phyloP scores from a whole-genome alignment of 208 protist genomes.

The Wallacemonas sp. region DNA sequence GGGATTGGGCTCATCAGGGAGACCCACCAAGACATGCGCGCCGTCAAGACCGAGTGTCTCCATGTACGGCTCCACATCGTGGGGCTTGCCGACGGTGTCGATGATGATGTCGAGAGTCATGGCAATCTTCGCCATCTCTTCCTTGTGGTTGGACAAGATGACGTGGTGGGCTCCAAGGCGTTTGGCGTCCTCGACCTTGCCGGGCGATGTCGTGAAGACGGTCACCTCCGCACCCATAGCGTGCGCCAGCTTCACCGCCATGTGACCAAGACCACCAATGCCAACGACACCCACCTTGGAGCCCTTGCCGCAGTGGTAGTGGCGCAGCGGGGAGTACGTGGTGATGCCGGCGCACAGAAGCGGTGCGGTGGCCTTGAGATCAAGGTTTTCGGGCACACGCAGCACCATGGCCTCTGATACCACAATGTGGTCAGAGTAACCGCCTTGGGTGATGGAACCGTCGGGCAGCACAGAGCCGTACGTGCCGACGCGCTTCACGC shows the following conservation, averaged over 20 bases:
- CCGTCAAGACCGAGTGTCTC: conserved; percentile 22
- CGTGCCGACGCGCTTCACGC: conserved; percentile 9
- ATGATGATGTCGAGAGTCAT: conserved; percentile 31
- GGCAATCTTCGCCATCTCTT: conserved; percentile 45
- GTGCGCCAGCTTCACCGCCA: conserved; percentile 83
- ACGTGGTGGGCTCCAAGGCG: conserved; percentile 65
- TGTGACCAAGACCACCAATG: conserved; percentile 80
- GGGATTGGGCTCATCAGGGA: conserved; percentile 22
- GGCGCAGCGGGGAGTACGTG: conserved; percentile 44
- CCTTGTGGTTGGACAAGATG: conserved; percentile 45
- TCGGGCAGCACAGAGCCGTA: conserved; percentile 21
- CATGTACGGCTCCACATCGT: conserved; percentile 34
- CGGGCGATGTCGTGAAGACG: conserved; percentile 67
- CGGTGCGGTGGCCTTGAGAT: conserved; percentile 61
- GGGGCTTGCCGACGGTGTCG: conserved; percentile 28
- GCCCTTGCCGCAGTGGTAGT: conserved; percentile 30
- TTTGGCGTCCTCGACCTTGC: conserved; percentile 61
- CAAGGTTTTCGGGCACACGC: conserved; percentile 61
- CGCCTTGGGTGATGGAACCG: conserved; percentile 27
- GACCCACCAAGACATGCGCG: conserved; percentile 31
- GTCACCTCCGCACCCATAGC: conserved; percentile 87
- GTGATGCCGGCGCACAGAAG: conserved; percentile 92
- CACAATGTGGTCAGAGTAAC: conserved; percentile 45
- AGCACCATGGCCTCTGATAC: conserved; percentile 67
- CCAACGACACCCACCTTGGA: conserved; percentile 51